Conservation (phyloP, 2,329 filamentous ascomycete species). For the Diplodia intermedia region DNA sequence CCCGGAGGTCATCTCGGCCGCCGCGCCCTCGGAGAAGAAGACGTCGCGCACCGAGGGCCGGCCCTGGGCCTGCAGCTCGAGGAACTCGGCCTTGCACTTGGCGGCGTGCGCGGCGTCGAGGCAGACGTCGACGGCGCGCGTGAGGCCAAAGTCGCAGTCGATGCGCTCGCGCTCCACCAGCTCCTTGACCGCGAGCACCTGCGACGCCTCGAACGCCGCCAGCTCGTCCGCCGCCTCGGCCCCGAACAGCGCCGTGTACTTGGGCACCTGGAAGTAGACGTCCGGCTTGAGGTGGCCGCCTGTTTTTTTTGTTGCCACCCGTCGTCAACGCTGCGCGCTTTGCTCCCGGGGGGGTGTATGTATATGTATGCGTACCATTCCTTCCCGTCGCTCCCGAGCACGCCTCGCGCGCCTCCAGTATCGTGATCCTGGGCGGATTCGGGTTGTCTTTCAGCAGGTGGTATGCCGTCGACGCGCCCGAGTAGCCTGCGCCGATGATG, state of each 20-base stretch:
- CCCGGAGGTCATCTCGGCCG: constrained; percentile 36
- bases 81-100: constrained; percentile 32
- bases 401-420: constrained; percentile 39
- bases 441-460: constrained; percentile 38
- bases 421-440: constrained; percentile 34
- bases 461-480: constrained; percentile 44
- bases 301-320: neutral
- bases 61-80: constrained; percentile 30
- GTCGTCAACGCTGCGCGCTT: neutral
- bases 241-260: constrained; percentile 31
- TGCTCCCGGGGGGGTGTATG: neutral
- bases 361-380: constrained; percentile 43
- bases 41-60: constrained; percentile 37
- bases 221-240: constrained; percentile 33
- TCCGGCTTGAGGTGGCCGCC: constrained; percentile 44
- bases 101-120: constrained; percentile 32
- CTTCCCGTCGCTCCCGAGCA: constrained; percentile 41
- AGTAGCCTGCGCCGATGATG: constrained; percentile 47
- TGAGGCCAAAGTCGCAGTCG: constrained; percentile 41
- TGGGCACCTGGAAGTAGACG: constrained; percentile 41
- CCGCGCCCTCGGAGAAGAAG: constrained; percentile 32
- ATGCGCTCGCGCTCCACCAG: constrained; percentile 37
- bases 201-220: constrained; percentile 35
- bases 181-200: constrained; percentile 35
- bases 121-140: constrained; percentile 35